Conservation (phyloP, 176 grass and related monocot species). For the Triticum aestivum region IWGSC_CS_RefSeq_v2.1 NC_057806.1:332764757-332765256, state of each 20-base stretch:
- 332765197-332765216: neutral
- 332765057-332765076: slow-evolving; percentile 19
- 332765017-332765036: neutral
- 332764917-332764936: neutral
- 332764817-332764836: neutral
- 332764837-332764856: neutral
- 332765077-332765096: neutral
- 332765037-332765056: neutral
- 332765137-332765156: neutral
- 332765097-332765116: neutral
- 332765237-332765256: slow-evolving; percentile 5
- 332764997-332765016: slow-evolving; percentile 33
- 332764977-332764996: neutral
- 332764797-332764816: neutral
- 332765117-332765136: neutral
- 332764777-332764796: neutral
- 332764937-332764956: neutral
- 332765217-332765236: neutral
- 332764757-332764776: neutral
- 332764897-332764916: neutral
- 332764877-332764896: neutral
- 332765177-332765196: neutral
- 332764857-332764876: neutral
- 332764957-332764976: neutral
- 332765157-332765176: neutral